A percentile compares a stretch with the other conserved stretches of the same genome.
Conservation (phyloP, 768 basidiomycete genomes). For the Hydnomerulius pinastri region DNA sequence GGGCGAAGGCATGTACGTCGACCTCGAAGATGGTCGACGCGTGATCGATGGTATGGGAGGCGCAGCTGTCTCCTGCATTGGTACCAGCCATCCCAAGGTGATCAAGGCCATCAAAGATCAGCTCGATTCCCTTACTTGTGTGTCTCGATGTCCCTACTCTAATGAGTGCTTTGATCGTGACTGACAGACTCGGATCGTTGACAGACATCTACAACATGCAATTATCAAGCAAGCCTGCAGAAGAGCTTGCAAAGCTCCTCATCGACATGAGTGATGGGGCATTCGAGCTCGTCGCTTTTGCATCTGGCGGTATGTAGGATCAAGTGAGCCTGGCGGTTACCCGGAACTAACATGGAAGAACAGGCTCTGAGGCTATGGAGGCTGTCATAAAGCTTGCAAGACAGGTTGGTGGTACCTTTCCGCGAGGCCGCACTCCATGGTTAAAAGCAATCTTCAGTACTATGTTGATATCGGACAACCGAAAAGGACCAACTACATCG, state of each 20-base stretch:
- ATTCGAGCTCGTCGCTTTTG: conserved; percentile 70
- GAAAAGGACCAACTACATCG: conserved; percentile 77
- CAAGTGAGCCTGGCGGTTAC: neutral
- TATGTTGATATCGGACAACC: conserved; percentile 69
- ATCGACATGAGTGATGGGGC: conserved; percentile 70
- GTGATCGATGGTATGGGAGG: conserved; percentile 84
- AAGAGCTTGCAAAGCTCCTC: conserved; percentile 69
- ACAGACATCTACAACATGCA: conserved; percentile 89
- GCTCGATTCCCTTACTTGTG: conserved; percentile 75
- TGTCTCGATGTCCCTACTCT: conserved; percentile 30
- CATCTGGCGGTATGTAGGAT: conserved; percentile 63
- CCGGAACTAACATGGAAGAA: neutral
- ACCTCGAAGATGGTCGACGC: conserved; percentile 65
- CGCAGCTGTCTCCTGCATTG: conserved; percentile 81
- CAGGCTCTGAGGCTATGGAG: conserved; percentile 91
- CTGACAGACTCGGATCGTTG: neutral
- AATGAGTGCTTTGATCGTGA: no score
- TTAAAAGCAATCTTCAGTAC: conserved; percentile 46
- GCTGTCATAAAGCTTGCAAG: conserved; percentile 79
- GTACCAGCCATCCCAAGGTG: conserved; percentile 72
- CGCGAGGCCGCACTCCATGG: conserved; percentile 5
- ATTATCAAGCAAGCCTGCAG: conserved; percentile 77
- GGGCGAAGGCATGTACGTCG: conserved; percentile 70
- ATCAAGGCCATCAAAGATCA: conserved; percentile 78
- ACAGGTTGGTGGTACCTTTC: conserved; percentile 49